phyloP scores from a whole-genome alignment of 495 filamentous ascomycete species.

The Aspergillus egyptiacus region DNA sequence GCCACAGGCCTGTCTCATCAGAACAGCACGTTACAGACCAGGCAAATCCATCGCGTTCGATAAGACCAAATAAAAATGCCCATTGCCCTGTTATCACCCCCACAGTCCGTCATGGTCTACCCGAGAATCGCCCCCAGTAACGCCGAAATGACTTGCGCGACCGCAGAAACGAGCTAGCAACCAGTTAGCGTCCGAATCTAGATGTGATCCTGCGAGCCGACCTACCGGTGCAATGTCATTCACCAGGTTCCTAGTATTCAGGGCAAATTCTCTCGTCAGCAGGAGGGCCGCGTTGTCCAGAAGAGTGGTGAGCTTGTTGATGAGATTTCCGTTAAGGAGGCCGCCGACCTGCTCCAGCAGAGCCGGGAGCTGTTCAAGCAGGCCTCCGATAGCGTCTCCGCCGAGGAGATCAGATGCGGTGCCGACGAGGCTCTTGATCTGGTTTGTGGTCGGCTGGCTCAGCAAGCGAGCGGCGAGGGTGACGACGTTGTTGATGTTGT shows the following conservation, averaged over 20 bases:
- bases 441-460: constrained; percentile 1
- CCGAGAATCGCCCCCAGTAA: constrained; percentile 7
- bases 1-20: neutral
- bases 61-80: too few relatives aligned
- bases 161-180: constrained; percentile 10
- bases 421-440: constrained; percentile 10
- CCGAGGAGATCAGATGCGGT: constrained; percentile 4
- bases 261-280: constrained; percentile 7
- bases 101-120: neutral
- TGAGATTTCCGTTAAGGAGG: constrained; percentile 1
- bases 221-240: constrained; percentile 15
- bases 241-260: constrained; percentile 9
- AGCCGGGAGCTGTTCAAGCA: constrained; percentile 6
- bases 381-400: neutral
- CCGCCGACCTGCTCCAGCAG: constrained; percentile 6
- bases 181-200: neutral
- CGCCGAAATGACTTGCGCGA: constrained; percentile 14
- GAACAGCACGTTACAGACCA: too few relatives aligned
- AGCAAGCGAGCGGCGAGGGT: constrained; percentile 2
- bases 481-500: constrained; percentile 10
- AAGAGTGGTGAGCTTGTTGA: constrained; percentile 6
- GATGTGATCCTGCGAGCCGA: neutral
- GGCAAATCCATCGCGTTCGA: too few relatives aligned
- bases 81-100: too few relatives aligned
- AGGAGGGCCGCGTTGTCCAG: constrained; percentile 8